Percentiles rank a stretch among this genome's conserved stretches.
Conservation (phyloP, 2,329 filamentous ascomycete species). For the Paecilomyces sp. region DNA sequence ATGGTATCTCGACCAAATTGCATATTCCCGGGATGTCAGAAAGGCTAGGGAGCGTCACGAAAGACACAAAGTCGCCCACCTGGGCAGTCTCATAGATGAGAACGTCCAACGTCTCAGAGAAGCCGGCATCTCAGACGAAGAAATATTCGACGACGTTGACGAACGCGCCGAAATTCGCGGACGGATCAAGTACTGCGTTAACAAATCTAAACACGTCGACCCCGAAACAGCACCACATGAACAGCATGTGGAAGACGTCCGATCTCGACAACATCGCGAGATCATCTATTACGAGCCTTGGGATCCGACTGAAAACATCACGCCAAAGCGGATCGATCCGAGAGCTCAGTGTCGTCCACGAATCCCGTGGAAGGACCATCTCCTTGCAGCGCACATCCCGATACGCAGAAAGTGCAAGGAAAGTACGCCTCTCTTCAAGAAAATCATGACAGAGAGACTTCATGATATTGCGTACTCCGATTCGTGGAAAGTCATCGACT, state of each 20-base stretch:
- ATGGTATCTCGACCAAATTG: background rate
- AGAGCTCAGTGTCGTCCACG: background rate
- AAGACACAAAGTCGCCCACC: background rate
- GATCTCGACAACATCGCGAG: background rate
- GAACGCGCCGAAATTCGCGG: background rate
- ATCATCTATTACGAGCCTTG: background rate
- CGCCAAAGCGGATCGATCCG: background rate
- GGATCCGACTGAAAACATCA: background rate
- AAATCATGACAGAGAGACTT: background rate
- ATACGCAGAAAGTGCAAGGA: background rate
- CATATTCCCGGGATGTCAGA: background rate
- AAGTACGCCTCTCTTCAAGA: background rate
- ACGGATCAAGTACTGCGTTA: background rate
- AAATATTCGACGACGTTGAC: background rate
- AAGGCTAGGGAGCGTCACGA: background rate
- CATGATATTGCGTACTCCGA: background rate
- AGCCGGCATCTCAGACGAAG: background rate
- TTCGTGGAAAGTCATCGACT: background rate
- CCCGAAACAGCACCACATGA: background rate
- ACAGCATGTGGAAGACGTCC: background rate
- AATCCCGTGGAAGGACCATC: background rate
- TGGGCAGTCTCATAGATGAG: background rate
- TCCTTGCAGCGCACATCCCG: background rate
- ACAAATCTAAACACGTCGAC: background rate
- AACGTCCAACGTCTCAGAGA: background rate